Percentiles rank a stretch among this genome's conserved stretches.
phyloP scores from a whole-genome alignment of 768 basidiomycete species.

The Ramaria rubella region DNA sequence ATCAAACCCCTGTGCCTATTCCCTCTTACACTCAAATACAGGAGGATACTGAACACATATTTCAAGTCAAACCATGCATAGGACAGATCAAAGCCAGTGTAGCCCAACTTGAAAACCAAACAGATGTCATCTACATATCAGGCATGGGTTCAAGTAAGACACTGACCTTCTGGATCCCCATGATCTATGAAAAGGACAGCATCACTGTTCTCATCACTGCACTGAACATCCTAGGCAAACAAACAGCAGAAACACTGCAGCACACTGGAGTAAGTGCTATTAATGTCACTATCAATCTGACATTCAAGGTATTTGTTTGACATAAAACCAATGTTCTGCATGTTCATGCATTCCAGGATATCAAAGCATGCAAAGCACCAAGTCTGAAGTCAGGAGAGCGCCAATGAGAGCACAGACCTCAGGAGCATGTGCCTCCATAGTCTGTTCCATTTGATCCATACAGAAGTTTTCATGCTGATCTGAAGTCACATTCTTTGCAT shows the following conservation, averaged over 20 bases:
- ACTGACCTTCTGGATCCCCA: constrained; percentile 20
- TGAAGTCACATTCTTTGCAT: too few relatives aligned
- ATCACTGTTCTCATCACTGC: background rate
- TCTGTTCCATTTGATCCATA: too few relatives aligned
- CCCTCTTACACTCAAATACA: too few relatives aligned
- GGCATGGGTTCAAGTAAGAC: constrained; percentile 15
- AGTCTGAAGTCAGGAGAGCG: too few relatives aligned
- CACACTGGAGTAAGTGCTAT: background rate
- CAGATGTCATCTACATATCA: constrained; percentile 14
- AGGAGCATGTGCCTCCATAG: too few relatives aligned
- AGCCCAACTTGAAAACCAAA: constrained; percentile 2
- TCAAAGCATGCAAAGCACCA: too few relatives aligned
- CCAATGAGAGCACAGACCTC: too few relatives aligned
- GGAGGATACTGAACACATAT: too few relatives aligned
- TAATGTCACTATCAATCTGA: background rate
- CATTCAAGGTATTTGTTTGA: background rate
- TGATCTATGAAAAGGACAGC: constrained; percentile 2
- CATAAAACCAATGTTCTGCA: background rate
- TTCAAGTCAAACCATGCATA: constrained; percentile 16
- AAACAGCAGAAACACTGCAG: background rate
- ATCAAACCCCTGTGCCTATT: too few relatives aligned
- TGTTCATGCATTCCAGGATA: too few relatives aligned
- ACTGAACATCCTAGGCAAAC: background rate
- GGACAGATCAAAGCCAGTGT: constrained; percentile 10
- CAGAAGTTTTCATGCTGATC: too few relatives aligned